Evolutionary conservation across 1,284 basidiomycete species (phyloP).

Genomic region (Vanrija sp.): DNA sequence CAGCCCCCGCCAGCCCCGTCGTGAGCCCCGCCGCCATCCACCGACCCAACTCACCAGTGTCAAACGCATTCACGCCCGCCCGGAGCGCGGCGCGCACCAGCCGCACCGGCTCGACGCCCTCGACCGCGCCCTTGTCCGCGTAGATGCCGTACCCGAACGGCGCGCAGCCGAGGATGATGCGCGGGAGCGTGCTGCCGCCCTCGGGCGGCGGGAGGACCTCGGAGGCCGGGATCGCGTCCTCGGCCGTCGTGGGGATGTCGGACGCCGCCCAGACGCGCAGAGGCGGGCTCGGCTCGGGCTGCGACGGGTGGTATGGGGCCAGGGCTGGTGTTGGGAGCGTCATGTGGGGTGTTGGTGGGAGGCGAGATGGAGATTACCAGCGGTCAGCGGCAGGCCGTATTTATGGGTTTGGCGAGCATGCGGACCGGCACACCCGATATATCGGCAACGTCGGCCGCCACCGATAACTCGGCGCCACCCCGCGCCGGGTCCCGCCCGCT

Average conservation of each 20-base stretch:
- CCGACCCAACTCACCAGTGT: conserved; percentile 57
- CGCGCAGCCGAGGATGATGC: conserved; percentile 63
- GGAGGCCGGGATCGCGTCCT: conserved; percentile 18
- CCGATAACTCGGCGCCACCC: no score
- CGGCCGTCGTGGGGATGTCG: conserved; percentile 12
- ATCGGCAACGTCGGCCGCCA: no score
- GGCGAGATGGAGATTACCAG: not conserved
- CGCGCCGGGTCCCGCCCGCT: no score
- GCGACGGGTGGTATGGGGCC: conserved; percentile 32
- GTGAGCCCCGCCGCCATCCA: not conserved
- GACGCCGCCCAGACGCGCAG: conserved; percentile 6
- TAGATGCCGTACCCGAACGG: conserved; percentile 68
- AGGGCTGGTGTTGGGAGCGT: conserved; percentile 1
- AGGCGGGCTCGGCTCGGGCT: conserved; percentile 29
- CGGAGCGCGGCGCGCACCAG: conserved; percentile 73
- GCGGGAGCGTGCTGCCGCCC: conserved; percentile 48
- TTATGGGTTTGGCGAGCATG: no score
- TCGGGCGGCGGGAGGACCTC: conserved; percentile 20
- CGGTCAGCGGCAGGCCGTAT: no score
- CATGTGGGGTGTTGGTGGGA: not conserved
- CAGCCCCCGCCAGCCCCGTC: no score
- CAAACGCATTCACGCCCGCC: conserved; percentile 85
- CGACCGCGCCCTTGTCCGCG: conserved; percentile 61
- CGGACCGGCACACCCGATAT: no score
- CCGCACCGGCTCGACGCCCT: conserved; percentile 61